Evolutionary conservation across 2,329 filamentous ascomycete genomes (phyloP), one percentile per base, ranked within the genome.

Genomic region (Aspergillus tamarii): DNA sequence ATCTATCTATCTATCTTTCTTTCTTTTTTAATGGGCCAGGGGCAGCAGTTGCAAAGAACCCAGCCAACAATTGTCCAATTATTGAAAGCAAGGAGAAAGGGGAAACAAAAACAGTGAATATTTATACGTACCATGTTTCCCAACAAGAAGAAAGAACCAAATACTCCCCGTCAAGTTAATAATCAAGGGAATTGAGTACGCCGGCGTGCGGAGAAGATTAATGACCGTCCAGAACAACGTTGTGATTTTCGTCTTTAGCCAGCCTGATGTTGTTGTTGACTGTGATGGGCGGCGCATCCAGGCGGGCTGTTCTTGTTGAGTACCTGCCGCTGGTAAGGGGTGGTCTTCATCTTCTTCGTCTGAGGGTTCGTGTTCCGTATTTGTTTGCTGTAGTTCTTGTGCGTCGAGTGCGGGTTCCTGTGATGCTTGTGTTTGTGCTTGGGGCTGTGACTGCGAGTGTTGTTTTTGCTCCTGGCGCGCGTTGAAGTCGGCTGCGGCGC

Each of bases 111-210:
- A 5, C 26, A 26, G 26, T 26, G 26, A 26, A 26, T 26, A 26
- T 26, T 26, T 26, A 26, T 26, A 2, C 26, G 26, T 26, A 96
- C 93, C 93, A 72, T 94, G 94, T 77, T 95, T 88, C 8, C 94
- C 94, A 79, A 98, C 94, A 68, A 98, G 83, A 69, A 98, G 80
- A 72, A 98, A 98, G 80, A 98, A 98, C 94, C 94, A 98, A 61
- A 97, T 85, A 74, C 93, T 96, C 34, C 94, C 94, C 3, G 94
- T 97, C 59, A 98, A 81, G 76, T 98, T 98, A 63, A 97, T 80
- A 59, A 97, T 80, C 70, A 98, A 79, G 23, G 94, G 94, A 30
- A 96, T 80, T 7, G 93, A 91, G 78, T 98, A 98, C 21, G 87
- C 86, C 41, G 94, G 94, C 70, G 93, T 93, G 63, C 86, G 84